These are phyloP conservation scores for Botrytis byssoidea DNA, from an alignment of 2,329 filamentous ascomycete genomes.

Conservation along the genomic window DNA sequence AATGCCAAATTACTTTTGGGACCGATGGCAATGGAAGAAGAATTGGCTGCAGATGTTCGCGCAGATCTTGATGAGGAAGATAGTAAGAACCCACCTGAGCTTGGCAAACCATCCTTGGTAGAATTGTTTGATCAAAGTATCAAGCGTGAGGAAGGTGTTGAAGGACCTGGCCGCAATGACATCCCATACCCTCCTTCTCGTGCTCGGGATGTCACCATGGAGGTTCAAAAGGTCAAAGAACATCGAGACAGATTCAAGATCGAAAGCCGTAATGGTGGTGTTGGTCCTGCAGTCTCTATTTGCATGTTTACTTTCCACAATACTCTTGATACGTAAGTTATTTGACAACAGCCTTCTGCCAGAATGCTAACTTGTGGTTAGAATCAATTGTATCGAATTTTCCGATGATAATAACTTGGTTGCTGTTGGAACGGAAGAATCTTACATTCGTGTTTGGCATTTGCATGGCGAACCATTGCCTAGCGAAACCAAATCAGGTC, in stretches of 20 bases:
- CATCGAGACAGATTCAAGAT: conserved; percentile 90
- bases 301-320: conserved; percentile 99
- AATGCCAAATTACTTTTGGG: conserved; percentile 69
- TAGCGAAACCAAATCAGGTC: conserved; percentile 61
- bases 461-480: conserved; percentile 80
- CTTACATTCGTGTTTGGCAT: conserved; percentile 93
- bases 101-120: conserved; percentile 70
- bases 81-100: conserved; percentile 65
- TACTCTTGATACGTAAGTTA: conserved; percentile 75
- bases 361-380: conserved; percentile 41
- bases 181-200: conserved; percentile 85
- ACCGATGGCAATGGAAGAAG: conserved; percentile 76
- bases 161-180: conserved; percentile 74
- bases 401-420: conserved; percentile 86
- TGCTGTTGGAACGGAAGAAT: conserved; percentile 86
- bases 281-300: conserved; percentile 79
- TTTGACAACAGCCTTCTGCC: conserved; percentile 21
- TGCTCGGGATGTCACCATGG: conserved; percentile 86
- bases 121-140: conserved; percentile 86
- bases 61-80: conserved; percentile 87
- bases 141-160: conserved; percentile 85
- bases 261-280: conserved; percentile 76
- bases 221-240: conserved; percentile 91
- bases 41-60: conserved; percentile 80
- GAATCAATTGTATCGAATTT: conserved; percentile 91